Base-by-base conservation (phyloP, 805 yeast species). In the Candida anglica region DNA sequence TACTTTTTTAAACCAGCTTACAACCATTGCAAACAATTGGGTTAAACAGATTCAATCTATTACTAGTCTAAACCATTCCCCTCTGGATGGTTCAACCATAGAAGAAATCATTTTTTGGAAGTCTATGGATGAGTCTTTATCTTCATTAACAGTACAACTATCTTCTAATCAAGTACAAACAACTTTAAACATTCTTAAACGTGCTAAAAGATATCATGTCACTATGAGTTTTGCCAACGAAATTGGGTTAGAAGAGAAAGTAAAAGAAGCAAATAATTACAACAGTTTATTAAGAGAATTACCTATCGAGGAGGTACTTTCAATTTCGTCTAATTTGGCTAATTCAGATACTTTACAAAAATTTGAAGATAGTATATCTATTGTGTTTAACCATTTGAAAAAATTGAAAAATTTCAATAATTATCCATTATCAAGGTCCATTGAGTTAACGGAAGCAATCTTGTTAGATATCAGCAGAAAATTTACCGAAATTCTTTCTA, bases 51-150 rank as follows among this genome's bases (percentile, higher is more conserved):
- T 81, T 10, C 81, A 79, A 40, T 54, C 66, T 1, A 62, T 86
- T 5, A 75, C 87, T 0, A 61, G 63, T 16, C 47, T 80, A 16
- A 54, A 71, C 9, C 73, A 78, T 28, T 73, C 73, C 18, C 75
- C 83, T 0, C 39, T 58, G 0, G 77, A 72, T 18, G 87, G 85
- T 2, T 60, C 77, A 0, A 44, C 66, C 3, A 44, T 57, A 2
- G 87, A 82, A 26, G 97, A 89, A 47, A 66, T 83, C 3, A 75
- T 70, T 30, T 88, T 84, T 44, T 89, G 97, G 97, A 59, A 65
- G 6, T 73, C 86, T 0, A 66, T 85, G 63, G 91, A 85, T 46
- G 49, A 57, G 2, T 79, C 86, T 0, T 60, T 89, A 27, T 37
- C 45, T 2, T 60, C 77, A 1, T 66, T 85, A 1, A 73, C 75